Evolutionary conservation across 768 basidiomycete species (phyloP).

Genomic region (Harrya chromipes): DNA sequence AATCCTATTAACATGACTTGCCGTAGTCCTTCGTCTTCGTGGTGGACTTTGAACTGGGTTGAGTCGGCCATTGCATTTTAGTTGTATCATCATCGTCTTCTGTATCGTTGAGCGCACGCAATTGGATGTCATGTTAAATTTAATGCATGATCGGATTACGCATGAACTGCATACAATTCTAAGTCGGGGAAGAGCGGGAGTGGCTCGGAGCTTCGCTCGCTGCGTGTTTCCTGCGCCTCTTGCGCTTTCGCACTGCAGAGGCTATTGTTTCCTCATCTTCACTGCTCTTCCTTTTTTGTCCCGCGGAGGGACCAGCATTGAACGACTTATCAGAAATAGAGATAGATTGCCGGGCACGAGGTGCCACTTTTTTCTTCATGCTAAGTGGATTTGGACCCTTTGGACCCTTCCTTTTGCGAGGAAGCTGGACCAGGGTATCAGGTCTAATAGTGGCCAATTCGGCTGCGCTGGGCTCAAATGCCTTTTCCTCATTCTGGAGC

Average conservation of each 20-base stretch:
- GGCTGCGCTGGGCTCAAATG: slow-evolving; percentile 48
- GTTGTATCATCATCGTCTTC: background rate
- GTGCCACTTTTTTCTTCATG: slow-evolving; percentile 77
- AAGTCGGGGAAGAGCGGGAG: too few species aligned
- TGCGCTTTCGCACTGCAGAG: slow-evolving; percentile 15
- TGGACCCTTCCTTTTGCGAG: slow-evolving; percentile 63
- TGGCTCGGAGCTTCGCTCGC: too few species aligned
- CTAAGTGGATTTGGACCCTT: slow-evolving; percentile 93
- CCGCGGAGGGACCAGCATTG: background rate
- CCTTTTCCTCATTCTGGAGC: slow-evolving; percentile 61
- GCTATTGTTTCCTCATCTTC: background rate
- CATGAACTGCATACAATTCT: background rate
- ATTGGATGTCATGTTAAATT: background rate
- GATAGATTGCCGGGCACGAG: background rate
- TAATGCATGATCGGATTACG: background rate
- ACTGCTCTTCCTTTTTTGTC: slow-evolving; percentile 21
- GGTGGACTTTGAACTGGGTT: slow-evolving; percentile 56
- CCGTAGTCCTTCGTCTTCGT: slow-evolving; percentile 68
- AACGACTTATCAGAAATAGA: background rate
- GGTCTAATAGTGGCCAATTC: slow-evolving; percentile 46
- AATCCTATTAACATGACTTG: background rate
- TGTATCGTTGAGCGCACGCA: background rate
- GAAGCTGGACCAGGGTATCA: slow-evolving; percentile 32
- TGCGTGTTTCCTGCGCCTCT: slow-evolving; percentile 19
- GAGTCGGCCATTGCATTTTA: background rate